A percentile compares a stretch with the other conserved stretches of the same genome.
Evolutionary conservation across 2,329 filamentous ascomycete genomes (phyloP).

Genomic region (Curvularia verruculosa): DNA sequence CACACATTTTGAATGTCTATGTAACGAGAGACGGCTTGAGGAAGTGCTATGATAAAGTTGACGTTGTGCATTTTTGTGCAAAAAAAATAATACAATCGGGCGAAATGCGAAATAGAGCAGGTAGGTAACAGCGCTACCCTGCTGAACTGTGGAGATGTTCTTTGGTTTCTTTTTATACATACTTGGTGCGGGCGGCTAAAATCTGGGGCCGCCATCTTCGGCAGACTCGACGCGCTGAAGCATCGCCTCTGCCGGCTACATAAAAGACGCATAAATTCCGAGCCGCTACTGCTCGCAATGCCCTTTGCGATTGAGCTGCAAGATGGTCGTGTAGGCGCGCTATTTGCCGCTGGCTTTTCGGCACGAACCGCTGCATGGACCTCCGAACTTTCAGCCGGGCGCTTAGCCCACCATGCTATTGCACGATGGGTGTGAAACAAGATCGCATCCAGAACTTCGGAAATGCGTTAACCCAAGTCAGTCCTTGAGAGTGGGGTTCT

Average conservation of each 20-base stretch:
- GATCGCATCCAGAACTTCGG: constrained; percentile 1
- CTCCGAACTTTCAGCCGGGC: constrained; percentile 9
- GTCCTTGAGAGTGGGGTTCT: neutral
- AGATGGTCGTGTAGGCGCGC: constrained; percentile 1
- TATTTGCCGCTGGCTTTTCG: constrained; percentile 2
- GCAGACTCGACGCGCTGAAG: neutral
- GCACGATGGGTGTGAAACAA: constrained; percentile 2
- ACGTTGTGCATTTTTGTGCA: neutral
- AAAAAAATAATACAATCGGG: neutral
- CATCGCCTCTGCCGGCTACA: neutral
- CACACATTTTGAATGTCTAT: neutral
- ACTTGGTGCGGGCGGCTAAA: neutral
- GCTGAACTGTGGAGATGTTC: neutral
- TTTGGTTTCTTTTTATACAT: neutral
- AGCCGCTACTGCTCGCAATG: neutral
- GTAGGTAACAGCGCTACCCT: neutral
- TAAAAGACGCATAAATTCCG: neutral
- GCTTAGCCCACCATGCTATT: constrained; percentile 14
- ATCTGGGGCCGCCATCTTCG: neutral
- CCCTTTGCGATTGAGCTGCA: neutral
- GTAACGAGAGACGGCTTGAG: neutral
- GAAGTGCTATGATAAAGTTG: neutral
- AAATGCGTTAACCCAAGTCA: neutral
- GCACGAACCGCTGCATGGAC: constrained; percentile 13
- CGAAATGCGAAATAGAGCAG: neutral